Percentiles rank a stretch among this genome's conserved stretches.
Evolutionary conservation across 31 red algal species (phyloP).

Genomic region (Endocladia muricata): DNA sequence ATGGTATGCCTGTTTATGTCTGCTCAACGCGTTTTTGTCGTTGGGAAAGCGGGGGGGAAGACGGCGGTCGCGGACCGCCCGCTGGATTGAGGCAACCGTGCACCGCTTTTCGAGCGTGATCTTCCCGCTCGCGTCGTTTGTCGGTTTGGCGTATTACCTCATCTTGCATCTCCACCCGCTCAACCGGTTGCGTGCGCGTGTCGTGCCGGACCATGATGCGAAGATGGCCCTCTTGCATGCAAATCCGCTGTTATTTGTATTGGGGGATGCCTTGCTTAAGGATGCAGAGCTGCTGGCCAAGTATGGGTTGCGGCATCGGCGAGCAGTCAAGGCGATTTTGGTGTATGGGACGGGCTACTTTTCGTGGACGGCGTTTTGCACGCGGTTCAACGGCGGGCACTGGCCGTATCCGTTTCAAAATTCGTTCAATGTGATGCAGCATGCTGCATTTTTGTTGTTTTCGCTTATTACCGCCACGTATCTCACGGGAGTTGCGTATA

Average conservation of each 20-base stretch:
- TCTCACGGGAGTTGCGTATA: slow-evolving; percentile 19
- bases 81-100: slow-evolving; percentile 25
- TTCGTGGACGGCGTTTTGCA: slow-evolving; percentile 58
- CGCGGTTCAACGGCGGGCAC: slow-evolving; percentile 42
- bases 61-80: slow-evolving; percentile 31
- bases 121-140: slow-evolving; percentile 46
- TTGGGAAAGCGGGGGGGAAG: neutral
- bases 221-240: slow-evolving; percentile 72
- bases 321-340: slow-evolving; percentile 26
- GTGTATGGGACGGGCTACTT: slow-evolving; percentile 53
- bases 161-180: slow-evolving; percentile 69
- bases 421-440: slow-evolving; percentile 37
- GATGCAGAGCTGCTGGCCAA: slow-evolving; percentile 48
- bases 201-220: slow-evolving; percentile 56
- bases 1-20: slow-evolving; percentile 60
- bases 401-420: slow-evolving; percentile 66
- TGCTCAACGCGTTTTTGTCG: slow-evolving; percentile 45
- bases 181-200: slow-evolving; percentile 44
- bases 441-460: slow-evolving; percentile 31
- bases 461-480: slow-evolving; percentile 12
- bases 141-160: slow-evolving; percentile 61
- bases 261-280: slow-evolving; percentile 61
- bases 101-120: slow-evolving; percentile 41
- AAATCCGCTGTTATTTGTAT: slow-evolving; percentile 60
- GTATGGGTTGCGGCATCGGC: slow-evolving; percentile 33